A percentile compares a stretch with the other conserved stretches of the same genome.
Conservation (phyloP, 1,284 basidiomycete genomes). For the Rhodotorula sp. region DNA sequence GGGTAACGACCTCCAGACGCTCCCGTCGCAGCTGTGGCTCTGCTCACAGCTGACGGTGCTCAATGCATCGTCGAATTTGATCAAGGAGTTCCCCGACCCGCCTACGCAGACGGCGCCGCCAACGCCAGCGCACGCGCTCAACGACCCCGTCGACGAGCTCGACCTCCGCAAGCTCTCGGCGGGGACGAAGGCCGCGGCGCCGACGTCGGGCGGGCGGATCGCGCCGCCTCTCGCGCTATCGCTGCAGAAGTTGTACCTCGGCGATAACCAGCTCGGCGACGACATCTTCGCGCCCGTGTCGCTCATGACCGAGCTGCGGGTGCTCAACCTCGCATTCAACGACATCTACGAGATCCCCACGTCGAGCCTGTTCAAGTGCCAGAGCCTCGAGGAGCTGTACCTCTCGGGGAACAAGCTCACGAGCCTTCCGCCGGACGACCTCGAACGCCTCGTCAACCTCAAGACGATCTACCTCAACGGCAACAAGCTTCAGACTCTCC, state of each 20-base stretch:
- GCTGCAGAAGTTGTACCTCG: constrained; percentile 77
- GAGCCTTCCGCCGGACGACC: constrained; percentile 83
- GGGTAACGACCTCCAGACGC: constrained; percentile 81
- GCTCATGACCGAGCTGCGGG: constrained; percentile 71
- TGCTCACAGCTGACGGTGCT: constrained; percentile 73
- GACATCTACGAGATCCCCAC: constrained; percentile 86
- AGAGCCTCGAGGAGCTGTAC: constrained; percentile 79
- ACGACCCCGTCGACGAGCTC: constrained; percentile 29
- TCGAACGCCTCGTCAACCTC: constrained; percentile 68
- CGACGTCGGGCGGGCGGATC: constrained; percentile 29
- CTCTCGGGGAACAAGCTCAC: constrained; percentile 91
- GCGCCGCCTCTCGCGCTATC: constrained; percentile 71
- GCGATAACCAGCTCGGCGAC: constrained; percentile 85
- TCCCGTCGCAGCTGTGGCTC: constrained; percentile 80
- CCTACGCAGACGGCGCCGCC: constrained; percentile 48
- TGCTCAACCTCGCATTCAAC: constrained; percentile 95
- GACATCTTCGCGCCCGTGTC: constrained; percentile 75
- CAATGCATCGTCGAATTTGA: constrained; percentile 87
- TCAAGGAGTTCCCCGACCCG: constrained; percentile 72
- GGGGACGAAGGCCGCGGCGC: constrained; percentile 38
- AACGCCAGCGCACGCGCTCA: constrained; percentile 1
- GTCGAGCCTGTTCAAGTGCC: constrained; percentile 63
- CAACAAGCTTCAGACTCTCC: constrained; percentile 89
- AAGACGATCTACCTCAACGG: constrained; percentile 86
- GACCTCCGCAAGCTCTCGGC: constrained; percentile 49